Evolutionary conservation across 2,329 filamentous ascomycete genomes (phyloP), one percentile per base, ranked within the genome.

Genomic region (Phialophora verrucosa): DNA sequence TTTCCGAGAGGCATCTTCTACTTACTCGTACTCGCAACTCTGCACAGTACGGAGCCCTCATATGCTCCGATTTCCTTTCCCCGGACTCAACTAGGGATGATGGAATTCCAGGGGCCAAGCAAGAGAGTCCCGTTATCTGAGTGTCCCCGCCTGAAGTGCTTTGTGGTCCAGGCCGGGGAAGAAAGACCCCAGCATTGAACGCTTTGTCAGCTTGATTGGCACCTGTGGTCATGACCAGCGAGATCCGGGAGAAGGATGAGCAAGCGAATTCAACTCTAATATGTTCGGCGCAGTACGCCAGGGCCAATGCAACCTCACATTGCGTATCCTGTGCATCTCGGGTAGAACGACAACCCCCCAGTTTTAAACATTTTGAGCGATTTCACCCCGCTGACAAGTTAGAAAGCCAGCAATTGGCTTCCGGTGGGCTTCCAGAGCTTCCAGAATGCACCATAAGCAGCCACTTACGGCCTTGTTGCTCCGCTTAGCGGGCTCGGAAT

Each of bases 381-480:
- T 23, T 27, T 55, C 4, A 55, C 53, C 53, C 53, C 53, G 53
- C 53, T 11, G 32, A 20, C 12, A 29, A 55, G 0, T 10, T 12
- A 55, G 17, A 32, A n/a, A n/a, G 53, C 14, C 38, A n/a, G 38
- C 38, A 44, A 44, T n/a, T 44, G 53, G 53, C 27, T 35, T 20
- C 25, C 8, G n/a, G 55, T 27, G 59, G 50, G 53, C 38, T 53
- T 62, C 53, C 59, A 58, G 50, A 25, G 51, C 32, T 62, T 31
- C 51, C 38, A 31, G 49, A 35, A 32, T 12, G 51, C 29, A 42
- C 17, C 20, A 32, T 62, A 47, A 62, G 60, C 60, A 62, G 60
- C 60, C 60, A 62, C 60, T 54, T 14, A 56, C 50, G 60, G 35
- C 35, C n/a, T 23, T 12, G 23, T 54, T 25, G 38, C 25, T 2